Base-by-base conservation (phyloP, 2,329 filamentous ascomycete genomes). In the Scopulariopsis brevicaulis region DNA sequence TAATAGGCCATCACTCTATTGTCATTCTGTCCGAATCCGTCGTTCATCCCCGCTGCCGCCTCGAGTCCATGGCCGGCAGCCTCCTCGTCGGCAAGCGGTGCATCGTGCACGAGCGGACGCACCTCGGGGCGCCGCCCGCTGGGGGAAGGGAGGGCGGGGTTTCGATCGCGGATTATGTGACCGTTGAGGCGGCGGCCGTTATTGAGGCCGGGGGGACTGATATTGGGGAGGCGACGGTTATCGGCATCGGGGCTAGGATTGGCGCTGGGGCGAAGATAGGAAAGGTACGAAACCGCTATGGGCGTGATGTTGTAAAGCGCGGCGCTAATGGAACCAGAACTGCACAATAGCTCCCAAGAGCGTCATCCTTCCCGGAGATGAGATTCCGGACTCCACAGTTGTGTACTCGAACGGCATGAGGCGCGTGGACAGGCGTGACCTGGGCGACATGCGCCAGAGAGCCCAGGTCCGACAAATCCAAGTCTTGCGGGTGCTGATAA, bases 1-100 rank as follows among this genome's bases (percentile, higher is more conserved):
- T 87, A 20, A 82, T 76, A 20, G 94, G 94, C 62, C 84, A 81
- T 2, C 81, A 95, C 68, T 85, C 84, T 1, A 89, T 99, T 62
- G 86, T 83, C 52, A 84, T 97, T 62, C 86, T 86, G 59, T 79
- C 88, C 25, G 85, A 90, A 66, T 86, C 84, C 3, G 82, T 96
- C 7, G 74, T 99, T n/a, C 93, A 97, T 66, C 92, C 94, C 1
- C 89, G 92, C 54, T 83, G 86, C 18, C 84, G 86, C 61, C 80
- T 96, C 59, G 88, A 91, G 65, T 87, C 93, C 10, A 84, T 84
- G 59, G 79, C 86, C 56, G 90, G 90, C 4, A 86, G 90, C 51
- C 84, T 97, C 63, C 84, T 85, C 32, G 82, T 96, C 60, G 91
- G 92, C 28, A 84, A 89, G 59, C 84, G 87, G 56, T 94, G 89